Evolutionary conservation across 2,329 filamentous ascomycete species (phyloP), one percentile per base, ranked within the genome.

Genomic region (Harringtonia aguacate): DNA sequence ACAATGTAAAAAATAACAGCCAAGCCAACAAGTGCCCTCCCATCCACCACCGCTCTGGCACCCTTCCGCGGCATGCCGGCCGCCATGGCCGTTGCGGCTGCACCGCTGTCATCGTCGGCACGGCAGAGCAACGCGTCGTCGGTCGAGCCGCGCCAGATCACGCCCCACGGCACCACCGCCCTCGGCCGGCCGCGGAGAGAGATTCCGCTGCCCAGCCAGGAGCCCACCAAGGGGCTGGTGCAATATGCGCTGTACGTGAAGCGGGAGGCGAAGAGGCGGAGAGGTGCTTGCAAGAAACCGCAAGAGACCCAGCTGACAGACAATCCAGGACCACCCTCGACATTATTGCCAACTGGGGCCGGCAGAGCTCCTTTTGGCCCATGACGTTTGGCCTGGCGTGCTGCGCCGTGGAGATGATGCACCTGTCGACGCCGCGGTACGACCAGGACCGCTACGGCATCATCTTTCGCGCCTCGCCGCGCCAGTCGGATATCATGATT

Each of bases 381-480:
- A 81, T 94, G 75, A 88, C 84, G 40, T 94, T 94, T 61, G 86
- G 82, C 41, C 81, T 92, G 39, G 86, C 86, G 57, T 94, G 86
- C 74, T 94, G 86, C 64, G 86, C 84, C 63, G 68, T 94, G 59
- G 86, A 94, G 62, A 94, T 94, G 86, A 94, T 94, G 86, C 84
- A 89, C 62, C 72, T 87, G 18, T 92, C 86, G 28, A 87, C 85
- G 48, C 86, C 86, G 14, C 82, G 86, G 30, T 92, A 94, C 75
- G 86, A 94, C 58, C 85, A 92, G 61, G 86, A 94, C 66, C 79
- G 87, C 30, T 72, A 90, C 47, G 86, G 87, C 51, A 92, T 94
- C 61, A 92, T 94, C 61, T 94, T 92, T 76, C 81, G 86, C 54
- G 86, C 86, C 46, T 90, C 85, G 14, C 86, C 86, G 2, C 81